Evolutionary conservation across 2,329 filamentous ascomycete species (phyloP).

Genomic region (Hypocreales sp.): DNA sequence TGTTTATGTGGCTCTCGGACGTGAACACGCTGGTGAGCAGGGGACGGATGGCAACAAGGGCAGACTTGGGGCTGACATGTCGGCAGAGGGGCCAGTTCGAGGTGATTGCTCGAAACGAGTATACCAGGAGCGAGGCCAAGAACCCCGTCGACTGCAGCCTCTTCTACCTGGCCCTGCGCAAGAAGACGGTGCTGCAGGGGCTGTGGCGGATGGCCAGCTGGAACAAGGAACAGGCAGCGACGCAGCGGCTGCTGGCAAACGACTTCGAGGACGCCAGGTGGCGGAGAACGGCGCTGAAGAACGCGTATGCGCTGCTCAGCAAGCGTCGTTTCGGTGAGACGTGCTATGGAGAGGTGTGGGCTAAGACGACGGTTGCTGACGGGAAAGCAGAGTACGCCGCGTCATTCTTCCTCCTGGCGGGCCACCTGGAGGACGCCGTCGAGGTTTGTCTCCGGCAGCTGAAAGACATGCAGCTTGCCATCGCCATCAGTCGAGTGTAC

Average conservation of each 20-base stretch:
- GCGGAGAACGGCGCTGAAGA: conserved; percentile 83
- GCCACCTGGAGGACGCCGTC: conserved; percentile 70
- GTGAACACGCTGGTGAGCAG: conserved; percentile 52
- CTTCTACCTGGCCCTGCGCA: conserved; percentile 79
- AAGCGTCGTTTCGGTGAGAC: conserved; percentile 63
- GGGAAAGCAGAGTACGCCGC: conserved; percentile 63
- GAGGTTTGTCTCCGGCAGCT: conserved; percentile 78
- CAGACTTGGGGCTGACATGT: background rate
- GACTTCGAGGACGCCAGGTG: conserved; percentile 81
- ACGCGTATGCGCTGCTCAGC: conserved; percentile 87
- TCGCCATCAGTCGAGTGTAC: conserved; percentile 76
- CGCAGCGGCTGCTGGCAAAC: conserved; percentile 67
- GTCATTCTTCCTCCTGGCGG: conserved; percentile 86
- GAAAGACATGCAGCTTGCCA: conserved; percentile 76
- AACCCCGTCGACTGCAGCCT: conserved; percentile 84
- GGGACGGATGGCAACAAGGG: background rate
- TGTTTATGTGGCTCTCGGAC: conserved; percentile 93
- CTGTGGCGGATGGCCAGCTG: conserved; percentile 91
- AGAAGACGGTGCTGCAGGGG: conserved; percentile 80
- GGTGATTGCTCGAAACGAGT: conserved; percentile 81
- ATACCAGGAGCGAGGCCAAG: conserved; percentile 72
- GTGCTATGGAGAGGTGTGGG: no score
- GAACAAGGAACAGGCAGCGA: conserved; percentile 73
- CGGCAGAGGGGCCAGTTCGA: conserved; percentile 55
- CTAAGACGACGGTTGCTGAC: conserved; percentile 1